Evolutionary conservation across 2,329 filamentous ascomycete genomes (phyloP).

Genomic region (Botryotinia convoluta): DNA sequence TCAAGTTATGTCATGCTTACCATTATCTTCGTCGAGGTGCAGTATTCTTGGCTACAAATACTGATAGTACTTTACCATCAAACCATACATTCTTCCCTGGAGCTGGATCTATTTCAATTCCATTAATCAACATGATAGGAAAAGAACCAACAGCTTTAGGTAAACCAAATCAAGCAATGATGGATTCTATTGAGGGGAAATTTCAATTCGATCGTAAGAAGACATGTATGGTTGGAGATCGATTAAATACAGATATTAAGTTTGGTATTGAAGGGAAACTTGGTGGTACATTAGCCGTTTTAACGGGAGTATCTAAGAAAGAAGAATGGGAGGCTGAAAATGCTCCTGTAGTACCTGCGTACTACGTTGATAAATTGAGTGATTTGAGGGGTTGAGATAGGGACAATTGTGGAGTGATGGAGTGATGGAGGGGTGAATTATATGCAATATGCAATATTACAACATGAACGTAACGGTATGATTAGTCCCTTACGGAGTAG

Average conservation of each 20-base stretch:
- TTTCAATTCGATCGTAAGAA: slow-evolving; percentile 80
- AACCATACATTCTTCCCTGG: slow-evolving; percentile 84
- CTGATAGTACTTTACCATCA: slow-evolving; percentile 84
- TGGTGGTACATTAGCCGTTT: slow-evolving; percentile 84
- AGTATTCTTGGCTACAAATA: slow-evolving; percentile 88
- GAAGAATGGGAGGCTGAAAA: slow-evolving; percentile 74
- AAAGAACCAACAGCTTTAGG: slow-evolving; percentile 75
- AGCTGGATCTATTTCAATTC: slow-evolving; percentile 77
- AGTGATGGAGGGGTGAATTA: background rate
- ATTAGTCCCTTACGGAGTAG: background rate
- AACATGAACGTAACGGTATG: background rate
- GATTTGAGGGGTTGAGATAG: slow-evolving; percentile 58
- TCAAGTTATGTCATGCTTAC: slow-evolving; percentile 81
- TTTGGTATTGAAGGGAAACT: slow-evolving; percentile 90
- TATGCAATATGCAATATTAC: background rate
- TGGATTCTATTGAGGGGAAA: slow-evolving; percentile 97
- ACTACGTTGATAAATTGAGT: slow-evolving; percentile 80
- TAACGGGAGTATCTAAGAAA: slow-evolving; percentile 86
- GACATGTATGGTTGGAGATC: slow-evolving; percentile 95
- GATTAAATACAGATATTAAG: slow-evolving; percentile 91
- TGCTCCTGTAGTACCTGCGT: slow-evolving; percentile 69
- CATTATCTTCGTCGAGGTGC: slow-evolving; percentile 84
- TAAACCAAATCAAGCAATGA: slow-evolving; percentile 98
- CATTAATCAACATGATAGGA: slow-evolving; percentile 69
- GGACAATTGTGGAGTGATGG: background rate